Evolutionary conservation across 495 filamentous ascomycete species (phyloP).

Genomic region (Penicillium diatomitis): DNA sequence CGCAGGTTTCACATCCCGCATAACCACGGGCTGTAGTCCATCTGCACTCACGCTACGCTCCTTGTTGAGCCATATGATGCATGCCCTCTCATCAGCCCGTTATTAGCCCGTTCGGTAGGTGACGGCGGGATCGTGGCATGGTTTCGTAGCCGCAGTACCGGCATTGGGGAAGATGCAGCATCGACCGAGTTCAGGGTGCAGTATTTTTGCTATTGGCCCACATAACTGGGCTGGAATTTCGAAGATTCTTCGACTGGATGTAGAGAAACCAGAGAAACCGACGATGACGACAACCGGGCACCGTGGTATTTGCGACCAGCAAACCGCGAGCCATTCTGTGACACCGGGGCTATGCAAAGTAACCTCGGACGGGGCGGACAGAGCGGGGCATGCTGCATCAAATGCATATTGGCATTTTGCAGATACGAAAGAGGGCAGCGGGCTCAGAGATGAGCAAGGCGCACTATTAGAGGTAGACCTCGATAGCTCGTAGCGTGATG

Average conservation of each 20-base stretch:
- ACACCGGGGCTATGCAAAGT: conserved; percentile 2
- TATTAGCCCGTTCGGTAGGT: neutral
- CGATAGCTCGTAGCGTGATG: conserved; percentile 7
- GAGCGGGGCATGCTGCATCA: conserved; percentile 5
- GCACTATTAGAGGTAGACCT: conserved; percentile 1
- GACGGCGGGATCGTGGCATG: neutral
- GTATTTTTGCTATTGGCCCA: conserved; percentile 3
- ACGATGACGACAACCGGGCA: neutral
- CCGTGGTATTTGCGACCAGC: neutral
- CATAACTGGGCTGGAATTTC: neutral
- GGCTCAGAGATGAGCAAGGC: conserved; percentile 5
- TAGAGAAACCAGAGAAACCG: conserved; percentile 1
- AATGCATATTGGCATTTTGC: neutral
- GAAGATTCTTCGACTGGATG: conserved; percentile 1
- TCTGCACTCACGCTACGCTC: neutral
- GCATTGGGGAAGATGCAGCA: neutral
- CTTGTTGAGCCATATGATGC: neutral
- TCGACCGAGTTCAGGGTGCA: neutral
- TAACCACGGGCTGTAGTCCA: neutral
- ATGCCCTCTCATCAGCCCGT: neutral
- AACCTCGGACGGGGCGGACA: neutral
- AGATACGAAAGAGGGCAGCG: conserved; percentile 3
- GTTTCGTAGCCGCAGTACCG: neutral
- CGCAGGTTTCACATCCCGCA: neutral
- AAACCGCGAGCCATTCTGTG: neutral